Percentiles rank a stretch among this genome's conserved stretches.
These are phyloP conservation scores for Sedum album DNA, from an alignment of 164 flowering plant genomes.

Conservation along the genomic window DNA sequence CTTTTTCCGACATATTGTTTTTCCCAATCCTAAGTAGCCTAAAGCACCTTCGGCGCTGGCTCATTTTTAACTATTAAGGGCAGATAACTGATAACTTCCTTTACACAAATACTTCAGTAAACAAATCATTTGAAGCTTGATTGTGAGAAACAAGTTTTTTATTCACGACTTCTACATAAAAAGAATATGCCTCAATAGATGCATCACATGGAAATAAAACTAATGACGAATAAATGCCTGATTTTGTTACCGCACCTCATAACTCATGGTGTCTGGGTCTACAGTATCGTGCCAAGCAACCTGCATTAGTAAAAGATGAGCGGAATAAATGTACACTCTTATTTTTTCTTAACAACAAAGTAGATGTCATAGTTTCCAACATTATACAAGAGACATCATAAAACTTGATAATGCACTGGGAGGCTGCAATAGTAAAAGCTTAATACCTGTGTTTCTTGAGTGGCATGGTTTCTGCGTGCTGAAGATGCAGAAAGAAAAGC, in stretches of 20 bases:
- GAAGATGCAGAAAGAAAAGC: neutral
- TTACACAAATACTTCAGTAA: neutral
- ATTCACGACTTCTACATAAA: neutral
- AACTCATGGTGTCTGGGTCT: conserved; percentile 89
- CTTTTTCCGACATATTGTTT: neutral
- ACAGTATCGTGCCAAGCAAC: conserved; percentile 64
- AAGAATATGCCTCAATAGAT: neutral
- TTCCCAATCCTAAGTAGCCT: neutral
- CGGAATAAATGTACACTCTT: neutral
- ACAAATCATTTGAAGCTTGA: neutral
- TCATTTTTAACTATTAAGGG: neutral
- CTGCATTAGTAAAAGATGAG: conserved; percentile 28
- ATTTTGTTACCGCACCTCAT: conserved; percentile 53
- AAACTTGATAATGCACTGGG: neutral
- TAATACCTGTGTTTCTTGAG: neutral
- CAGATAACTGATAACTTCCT: neutral
- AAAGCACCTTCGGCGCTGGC: neutral
- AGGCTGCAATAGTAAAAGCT: neutral
- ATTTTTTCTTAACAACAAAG: neutral
- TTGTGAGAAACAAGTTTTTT: neutral
- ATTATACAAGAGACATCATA: neutral
- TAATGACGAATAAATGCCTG: neutral
- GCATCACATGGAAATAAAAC: neutral
- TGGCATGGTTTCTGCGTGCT: neutral
- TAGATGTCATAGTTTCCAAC: neutral